Evolutionary conservation across 2,329 filamentous ascomycete species (phyloP), one percentile per base, ranked within the genome.

Genomic region (Colletotrichum gigasporum): DNA sequence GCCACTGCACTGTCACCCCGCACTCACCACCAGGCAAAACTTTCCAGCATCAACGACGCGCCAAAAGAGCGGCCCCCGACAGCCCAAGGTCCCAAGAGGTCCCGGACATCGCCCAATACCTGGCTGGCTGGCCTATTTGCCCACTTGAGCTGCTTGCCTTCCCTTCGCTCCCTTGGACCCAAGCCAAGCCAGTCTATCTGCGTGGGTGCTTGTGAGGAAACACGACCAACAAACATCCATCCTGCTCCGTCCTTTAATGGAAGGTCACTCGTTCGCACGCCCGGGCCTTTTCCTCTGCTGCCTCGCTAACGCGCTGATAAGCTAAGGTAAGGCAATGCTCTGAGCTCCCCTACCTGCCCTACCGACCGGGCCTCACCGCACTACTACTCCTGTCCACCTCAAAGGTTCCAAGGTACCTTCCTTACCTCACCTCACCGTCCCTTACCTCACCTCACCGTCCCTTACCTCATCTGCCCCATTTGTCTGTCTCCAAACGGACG

Each of bases 381-480:
- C 45, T 16, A 39, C 44, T n/a, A 24, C 26, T 24, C 34, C 26
- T 32, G 26, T 24, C 51, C 39, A 45, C 18, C 37, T 41, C n/a
- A 12, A 24, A n/a, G 16, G 18, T 20, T n/a, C 16, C 22, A 35
- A 12, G 20, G 18, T 8, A 35, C 32, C 30, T 20, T 37, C 30
- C 32, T 50, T 16, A 16, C 45, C 45, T 20, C 8, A 10, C 28
- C 11, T 34, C 11, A 14, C 14, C 30, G 24, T 47, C 14, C 26
- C 14, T 50, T 50, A 20, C 30, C 30, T 35, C 20, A 35, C 16
- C 45, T 35, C 14, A 32, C 28, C 28, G 18, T n/a, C 30, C 20
- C 35, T 63, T 57, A 66, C 58, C 63, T 57, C 63, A 65, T 63
- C 63, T 34, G 18, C 44, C 30, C 37, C 58, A 42, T 59, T 39